Conservation (phyloP, 495 filamentous ascomycete species). For the Penicillium coffeae region DNA sequence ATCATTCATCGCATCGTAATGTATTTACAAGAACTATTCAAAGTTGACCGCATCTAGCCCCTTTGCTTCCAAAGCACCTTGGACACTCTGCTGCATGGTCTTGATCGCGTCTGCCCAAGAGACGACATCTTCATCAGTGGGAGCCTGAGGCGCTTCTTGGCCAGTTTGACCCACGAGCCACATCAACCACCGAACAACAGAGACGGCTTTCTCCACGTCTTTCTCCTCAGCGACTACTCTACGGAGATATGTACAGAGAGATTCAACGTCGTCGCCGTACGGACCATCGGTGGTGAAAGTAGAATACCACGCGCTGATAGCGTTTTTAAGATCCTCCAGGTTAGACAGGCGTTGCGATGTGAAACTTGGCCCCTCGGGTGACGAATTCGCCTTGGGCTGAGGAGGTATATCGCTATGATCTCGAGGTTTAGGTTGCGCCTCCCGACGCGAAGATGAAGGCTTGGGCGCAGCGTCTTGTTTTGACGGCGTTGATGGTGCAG, state of each 20-base stretch:
- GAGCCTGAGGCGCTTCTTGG: neutral
- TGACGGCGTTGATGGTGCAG: neutral
- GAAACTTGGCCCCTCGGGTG: neutral
- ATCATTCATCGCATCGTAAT: slow-evolving; percentile 3
- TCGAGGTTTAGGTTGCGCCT: neutral
- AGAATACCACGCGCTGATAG: slow-evolving; percentile 6
- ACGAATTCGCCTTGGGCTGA: neutral
- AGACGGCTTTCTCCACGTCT: slow-evolving; percentile 70
- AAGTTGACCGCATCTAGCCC: neutral
- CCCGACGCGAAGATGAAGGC: slow-evolving; percentile 3
- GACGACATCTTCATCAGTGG: slow-evolving; percentile 10
- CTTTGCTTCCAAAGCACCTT: neutral
- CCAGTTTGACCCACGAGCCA: slow-evolving; percentile 61
- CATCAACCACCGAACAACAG: slow-evolving; percentile 64
- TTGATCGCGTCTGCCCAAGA: neutral
- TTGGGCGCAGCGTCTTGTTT: slow-evolving; percentile 19
- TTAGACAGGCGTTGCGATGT: slow-evolving; percentile 1
- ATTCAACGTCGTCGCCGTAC: slow-evolving; percentile 4
- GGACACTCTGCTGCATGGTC: slow-evolving; percentile 3
- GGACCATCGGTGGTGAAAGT: neutral
- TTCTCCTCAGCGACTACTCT: slow-evolving; percentile 67
- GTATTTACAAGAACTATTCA: neutral
- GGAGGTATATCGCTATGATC: neutral
- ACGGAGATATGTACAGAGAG: slow-evolving; percentile 54
- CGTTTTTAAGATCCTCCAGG: slow-evolving; percentile 1